Percentiles rank a stretch among this genome's conserved stretches.
phyloP scores from a whole-genome alignment of 2,329 filamentous ascomycete species.

The Neonectria hederae region DNA sequence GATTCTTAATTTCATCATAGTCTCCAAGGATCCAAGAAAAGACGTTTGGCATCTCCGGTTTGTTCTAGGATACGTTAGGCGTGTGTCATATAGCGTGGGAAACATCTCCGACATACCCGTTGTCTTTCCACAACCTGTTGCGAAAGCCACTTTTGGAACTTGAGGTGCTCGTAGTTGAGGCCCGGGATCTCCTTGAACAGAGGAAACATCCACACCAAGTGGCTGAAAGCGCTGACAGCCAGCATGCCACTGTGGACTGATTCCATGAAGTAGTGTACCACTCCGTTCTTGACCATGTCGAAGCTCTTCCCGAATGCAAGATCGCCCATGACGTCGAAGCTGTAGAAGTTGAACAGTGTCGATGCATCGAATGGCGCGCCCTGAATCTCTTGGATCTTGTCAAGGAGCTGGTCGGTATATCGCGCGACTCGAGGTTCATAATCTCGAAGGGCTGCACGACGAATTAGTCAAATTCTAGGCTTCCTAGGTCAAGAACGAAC shows the following conservation, averaged over 20 bases:
- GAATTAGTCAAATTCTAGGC: not conserved
- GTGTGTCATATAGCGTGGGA: not conserved
- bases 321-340: constrained; percentile 53
- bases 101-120: not conserved
- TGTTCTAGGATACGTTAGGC: not conserved
- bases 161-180: constrained; percentile 13
- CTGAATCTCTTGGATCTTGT: constrained; percentile 13
- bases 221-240: constrained; percentile 16
- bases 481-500: not conserved
- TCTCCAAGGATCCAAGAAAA: constrained; percentile 18
- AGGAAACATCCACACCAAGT: constrained; percentile 21
- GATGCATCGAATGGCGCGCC: constrained; percentile 39
- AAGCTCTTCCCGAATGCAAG: constrained; percentile 50
- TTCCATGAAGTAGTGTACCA: constrained; percentile 20
- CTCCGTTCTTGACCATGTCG: constrained; percentile 42
- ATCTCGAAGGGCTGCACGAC: constrained; percentile 13
- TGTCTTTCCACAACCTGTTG: constrained; percentile 7
- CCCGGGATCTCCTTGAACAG: constrained; percentile 19
- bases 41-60: constrained; percentile 8
- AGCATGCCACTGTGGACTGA: constrained; percentile 17
- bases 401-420: constrained; percentile 20
- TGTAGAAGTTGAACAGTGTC: constrained; percentile 48
- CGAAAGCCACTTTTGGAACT: constrained; percentile 8
- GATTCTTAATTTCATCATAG: constrained; percentile 2
- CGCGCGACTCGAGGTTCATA: constrained; percentile 20